A percentile compares a stretch with the other conserved stretches of the same genome.
These are phyloP conservation scores for Lathyrus tuberosus DNA, from an alignment of 306 rosid species.

Conservation along the genomic window DNA sequence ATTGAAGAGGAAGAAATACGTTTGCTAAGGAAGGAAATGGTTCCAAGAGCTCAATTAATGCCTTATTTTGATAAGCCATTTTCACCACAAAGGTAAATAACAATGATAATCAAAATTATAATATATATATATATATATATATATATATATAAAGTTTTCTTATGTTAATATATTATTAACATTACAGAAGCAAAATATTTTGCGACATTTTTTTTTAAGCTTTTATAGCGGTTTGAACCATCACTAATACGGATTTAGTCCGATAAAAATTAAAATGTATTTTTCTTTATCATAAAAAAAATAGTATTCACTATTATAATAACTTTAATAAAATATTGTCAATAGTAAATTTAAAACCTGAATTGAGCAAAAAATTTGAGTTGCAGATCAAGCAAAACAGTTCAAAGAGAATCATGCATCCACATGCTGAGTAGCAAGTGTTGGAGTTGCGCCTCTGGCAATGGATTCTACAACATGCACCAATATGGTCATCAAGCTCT, in stretches of 20 bases:
- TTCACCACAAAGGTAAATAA: constrained; percentile 77
- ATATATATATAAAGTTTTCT: too few relatives aligned
- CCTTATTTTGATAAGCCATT: constrained; percentile 91
- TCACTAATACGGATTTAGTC: too few relatives aligned
- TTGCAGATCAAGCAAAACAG: constrained; percentile 74
- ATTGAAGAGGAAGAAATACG: constrained; percentile 95
- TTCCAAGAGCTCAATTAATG: constrained; percentile 97
- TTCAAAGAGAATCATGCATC: constrained; percentile 80
- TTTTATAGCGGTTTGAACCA: too few relatives aligned
- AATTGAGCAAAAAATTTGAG: background rate
- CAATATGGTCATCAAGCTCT: constrained; percentile 55
- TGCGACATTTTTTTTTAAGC: too few relatives aligned
- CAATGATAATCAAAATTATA: background rate
- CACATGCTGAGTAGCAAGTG: constrained; percentile 56
- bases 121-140: too few relatives aligned
- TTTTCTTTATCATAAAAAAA: background rate
- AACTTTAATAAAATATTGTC: background rate
- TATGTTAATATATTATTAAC: too few relatives aligned
- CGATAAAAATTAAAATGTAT: too few relatives aligned
- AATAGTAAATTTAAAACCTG: background rate
- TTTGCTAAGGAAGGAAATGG: constrained; percentile 86
- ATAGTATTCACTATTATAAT: background rate
- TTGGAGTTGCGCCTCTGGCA: constrained; percentile 47
- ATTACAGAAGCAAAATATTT: too few relatives aligned
- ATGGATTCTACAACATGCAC: constrained; percentile 57